These are phyloP conservation scores for Entomortierella parvispora DNA, from an alignment of 192 early-diverging fungal species.

Conservation along the genomic window DNA sequence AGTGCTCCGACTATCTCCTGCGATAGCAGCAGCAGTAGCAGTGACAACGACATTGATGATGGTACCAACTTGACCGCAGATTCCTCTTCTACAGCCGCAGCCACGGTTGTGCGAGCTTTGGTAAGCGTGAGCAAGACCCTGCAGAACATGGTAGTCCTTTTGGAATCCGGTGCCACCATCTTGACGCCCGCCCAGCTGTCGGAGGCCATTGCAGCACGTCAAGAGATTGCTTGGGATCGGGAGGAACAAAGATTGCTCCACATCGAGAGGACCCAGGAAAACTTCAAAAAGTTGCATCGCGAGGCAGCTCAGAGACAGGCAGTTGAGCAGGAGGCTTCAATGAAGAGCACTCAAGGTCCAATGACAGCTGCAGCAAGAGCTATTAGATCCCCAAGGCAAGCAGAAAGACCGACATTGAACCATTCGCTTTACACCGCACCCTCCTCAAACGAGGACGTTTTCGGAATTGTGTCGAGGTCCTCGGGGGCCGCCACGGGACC, in stretches of 20 bases:
- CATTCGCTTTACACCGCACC: no score
- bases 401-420: no score
- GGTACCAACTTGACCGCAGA: no score
- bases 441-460: no score
- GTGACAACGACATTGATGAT: no score
- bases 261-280: neutral
- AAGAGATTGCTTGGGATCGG: neutral
- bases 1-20: no score
- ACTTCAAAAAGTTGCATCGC: neutral
- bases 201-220: neutral
- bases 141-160: slow-evolving; percentile 22
- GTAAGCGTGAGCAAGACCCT: slow-evolving; percentile 25
- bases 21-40: no score
- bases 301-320: neutral
- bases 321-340: neutral
- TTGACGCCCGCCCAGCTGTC: slow-evolving; percentile 19
- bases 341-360: no score
- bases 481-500: no score
- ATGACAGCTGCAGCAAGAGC: neutral
- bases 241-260: neutral
- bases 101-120: slow-evolving; percentile 8
- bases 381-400: neutral
- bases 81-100: no score
- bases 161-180: slow-evolving; percentile 13
- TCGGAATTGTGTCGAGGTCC: no score